Percentiles rank a stretch among this genome's conserved stretches.
Evolutionary conservation across 2,329 filamentous ascomycete genomes (phyloP).

Genomic region (Xylariomycetidae sp.): DNA sequence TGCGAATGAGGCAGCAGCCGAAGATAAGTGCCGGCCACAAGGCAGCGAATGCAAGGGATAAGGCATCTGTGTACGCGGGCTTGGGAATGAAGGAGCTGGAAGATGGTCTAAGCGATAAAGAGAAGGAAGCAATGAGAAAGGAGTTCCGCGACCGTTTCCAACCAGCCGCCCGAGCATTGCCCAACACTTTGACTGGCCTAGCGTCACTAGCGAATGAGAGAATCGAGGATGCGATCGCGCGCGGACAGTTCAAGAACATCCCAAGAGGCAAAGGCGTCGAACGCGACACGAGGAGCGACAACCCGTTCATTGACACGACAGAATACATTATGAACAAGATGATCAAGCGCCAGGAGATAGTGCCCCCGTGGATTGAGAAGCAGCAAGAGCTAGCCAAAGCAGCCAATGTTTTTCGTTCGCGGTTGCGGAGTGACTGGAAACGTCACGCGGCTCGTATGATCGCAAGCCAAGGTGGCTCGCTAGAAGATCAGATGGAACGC

Average conservation of each 20-base stretch:
- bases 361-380: slow-evolving; percentile 98
- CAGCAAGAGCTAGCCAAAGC: slow-evolving; percentile 81
- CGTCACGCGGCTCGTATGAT: slow-evolving; percentile 77
- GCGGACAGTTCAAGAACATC: slow-evolving; percentile 84
- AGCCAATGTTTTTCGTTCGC: slow-evolving; percentile 63
- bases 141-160: slow-evolving; percentile 79
- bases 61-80: slow-evolving; percentile 46
- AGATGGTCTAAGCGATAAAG: slow-evolving; percentile 59
- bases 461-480: slow-evolving; percentile 67
- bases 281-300: slow-evolving; percentile 75
- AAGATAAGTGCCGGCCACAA: slow-evolving; percentile 40
- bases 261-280: slow-evolving; percentile 75
- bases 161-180: slow-evolving; percentile 66
- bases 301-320: slow-evolving; percentile 90
- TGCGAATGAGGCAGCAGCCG: slow-evolving; percentile 40
- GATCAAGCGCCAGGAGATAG: slow-evolving; percentile 91
- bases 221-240: slow-evolving; percentile 89
- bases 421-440: slow-evolving; percentile 80
- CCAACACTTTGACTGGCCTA: slow-evolving; percentile 72
- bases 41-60: slow-evolving; percentile 52
- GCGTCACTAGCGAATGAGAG: slow-evolving; percentile 78
- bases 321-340: slow-evolving; percentile 99
- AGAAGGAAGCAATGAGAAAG: slow-evolving; percentile 65
- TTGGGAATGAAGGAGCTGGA: slow-evolving; percentile 45
- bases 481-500: slow-evolving; percentile 66